Evolutionary conservation across 805 yeast species (phyloP).

Genomic region (Metschnikowia shivogae): DNA sequence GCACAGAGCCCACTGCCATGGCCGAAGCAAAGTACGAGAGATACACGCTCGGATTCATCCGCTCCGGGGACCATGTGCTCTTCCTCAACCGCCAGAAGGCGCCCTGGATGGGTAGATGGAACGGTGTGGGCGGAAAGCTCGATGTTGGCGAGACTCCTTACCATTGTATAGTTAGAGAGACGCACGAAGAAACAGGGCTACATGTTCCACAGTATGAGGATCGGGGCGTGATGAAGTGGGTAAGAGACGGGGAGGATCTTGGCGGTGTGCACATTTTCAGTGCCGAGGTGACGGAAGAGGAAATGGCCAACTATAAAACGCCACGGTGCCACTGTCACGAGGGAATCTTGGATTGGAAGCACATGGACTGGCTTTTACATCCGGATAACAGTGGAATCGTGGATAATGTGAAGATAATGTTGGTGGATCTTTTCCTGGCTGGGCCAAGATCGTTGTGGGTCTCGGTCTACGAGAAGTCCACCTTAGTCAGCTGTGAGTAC

Average conservation of each 20-base stretch:
- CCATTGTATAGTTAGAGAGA: conserved; percentile 40
- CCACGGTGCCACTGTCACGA: conserved; percentile 32
- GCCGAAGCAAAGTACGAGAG: conserved; percentile 7
- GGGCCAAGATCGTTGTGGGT: conserved; percentile 22
- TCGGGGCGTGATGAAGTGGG: conserved; percentile 38
- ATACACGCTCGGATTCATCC: conserved; percentile 24
- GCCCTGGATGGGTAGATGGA: conserved; percentile 48
- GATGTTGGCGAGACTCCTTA: conserved; percentile 32
- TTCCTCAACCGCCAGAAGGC: conserved; percentile 38
- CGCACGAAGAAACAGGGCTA: conserved; percentile 40
- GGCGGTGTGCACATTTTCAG: conserved; percentile 41
- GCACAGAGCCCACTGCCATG: conserved; percentile 4
- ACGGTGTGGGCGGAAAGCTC: conserved; percentile 45
- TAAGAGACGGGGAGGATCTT: conserved; percentile 20
- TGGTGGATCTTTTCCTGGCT: conserved; percentile 23
- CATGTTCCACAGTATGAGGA: conserved; percentile 23
- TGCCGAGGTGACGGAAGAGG: conserved; percentile 27
- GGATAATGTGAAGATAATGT: conserved; percentile 29
- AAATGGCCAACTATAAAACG: conserved; percentile 24
- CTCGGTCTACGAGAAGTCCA: conserved; percentile 21
- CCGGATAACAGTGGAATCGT: conserved; percentile 38
- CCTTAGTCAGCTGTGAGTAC: conserved; percentile 14
- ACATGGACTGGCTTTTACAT: conserved; percentile 32
- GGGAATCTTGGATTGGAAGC: conserved; percentile 43
- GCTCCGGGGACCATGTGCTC: conserved; percentile 22